Conservation (phyloP, 805 yeast species). For the Saccharomycopsis fibuligera region DNA sequence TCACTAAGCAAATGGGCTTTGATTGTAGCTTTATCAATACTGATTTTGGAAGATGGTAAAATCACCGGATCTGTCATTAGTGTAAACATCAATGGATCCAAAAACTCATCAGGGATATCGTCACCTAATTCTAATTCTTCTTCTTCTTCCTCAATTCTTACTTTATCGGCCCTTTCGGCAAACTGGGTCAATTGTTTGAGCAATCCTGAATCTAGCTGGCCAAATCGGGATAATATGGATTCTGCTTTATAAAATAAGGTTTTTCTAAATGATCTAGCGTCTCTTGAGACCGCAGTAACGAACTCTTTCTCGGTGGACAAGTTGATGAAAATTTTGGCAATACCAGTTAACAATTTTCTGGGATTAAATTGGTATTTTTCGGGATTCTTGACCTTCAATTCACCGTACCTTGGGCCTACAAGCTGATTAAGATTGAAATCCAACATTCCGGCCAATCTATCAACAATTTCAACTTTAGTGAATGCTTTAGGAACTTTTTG, state of each 20-base stretch:
- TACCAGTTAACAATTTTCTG: constrained; percentile 54
- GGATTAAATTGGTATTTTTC: constrained; percentile 82
- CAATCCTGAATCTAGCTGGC: constrained; percentile 48
- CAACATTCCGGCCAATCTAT: constrained; percentile 91
- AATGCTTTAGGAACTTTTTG: constrained; percentile 82
- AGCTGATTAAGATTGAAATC: constrained; percentile 86
- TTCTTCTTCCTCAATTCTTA: constrained; percentile 58
- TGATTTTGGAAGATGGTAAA: constrained; percentile 80
- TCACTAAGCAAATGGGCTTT: constrained; percentile 91
- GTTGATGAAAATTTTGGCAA: constrained; percentile 72
- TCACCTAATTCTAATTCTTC: constrained; percentile 79
- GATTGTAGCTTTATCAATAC: constrained; percentile 85
- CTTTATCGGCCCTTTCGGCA: constrained; percentile 57
- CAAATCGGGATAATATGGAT: constrained; percentile 50
- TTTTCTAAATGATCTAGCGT: constrained; percentile 79
- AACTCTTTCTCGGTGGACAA: constrained; percentile 60
- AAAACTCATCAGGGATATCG: constrained; percentile 91
- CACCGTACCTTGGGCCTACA: constrained; percentile 92
- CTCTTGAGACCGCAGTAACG: constrained; percentile 76
- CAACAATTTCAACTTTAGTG: constrained; percentile 82
- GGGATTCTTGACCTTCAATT: constrained; percentile 78
- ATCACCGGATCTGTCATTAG: constrained; percentile 94
- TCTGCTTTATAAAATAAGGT: constrained; percentile 66
- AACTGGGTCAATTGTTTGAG: constrained; percentile 48
- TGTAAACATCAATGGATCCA: constrained; percentile 95